phyloP scores from a whole-genome alignment of 1,139 yeast species.

The Kodamaea plutei region DNA sequence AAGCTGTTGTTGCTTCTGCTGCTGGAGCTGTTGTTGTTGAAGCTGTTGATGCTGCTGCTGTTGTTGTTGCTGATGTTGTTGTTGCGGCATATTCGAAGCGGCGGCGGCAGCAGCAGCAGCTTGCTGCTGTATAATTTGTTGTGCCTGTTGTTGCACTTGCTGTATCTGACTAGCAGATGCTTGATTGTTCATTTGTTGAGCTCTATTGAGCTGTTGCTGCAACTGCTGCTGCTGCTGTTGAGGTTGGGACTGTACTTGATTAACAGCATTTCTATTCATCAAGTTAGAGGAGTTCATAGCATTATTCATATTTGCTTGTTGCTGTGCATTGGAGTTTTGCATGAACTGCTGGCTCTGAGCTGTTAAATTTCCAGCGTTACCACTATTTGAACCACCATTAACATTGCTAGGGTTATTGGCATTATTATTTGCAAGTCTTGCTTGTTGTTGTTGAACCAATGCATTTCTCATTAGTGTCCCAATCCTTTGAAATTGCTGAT shows the following conservation, averaged over 20 bases:
- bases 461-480: slow-evolving; percentile 39
- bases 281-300: slow-evolving; percentile 2
- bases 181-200: slow-evolving; percentile 13
- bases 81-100: slow-evolving; percentile 8
- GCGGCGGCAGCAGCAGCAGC: slow-evolving; percentile 4
- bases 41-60: slow-evolving; percentile 7
- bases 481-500: slow-evolving; percentile 35
- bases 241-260: slow-evolving; percentile 8
- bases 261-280: slow-evolving; percentile 2
- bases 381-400: slow-evolving; percentile 2
- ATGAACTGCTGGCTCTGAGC: slow-evolving; percentile 7
- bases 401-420: slow-evolving; percentile 5
- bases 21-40: slow-evolving; percentile 3
- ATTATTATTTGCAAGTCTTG: slow-evolving; percentile 5
- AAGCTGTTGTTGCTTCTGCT: slow-evolving; percentile 7
- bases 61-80: slow-evolving; percentile 10
- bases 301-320: slow-evolving; percentile 8
- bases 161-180: slow-evolving; percentile 12
- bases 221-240: slow-evolving; percentile 15
- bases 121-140: slow-evolving; percentile 15
- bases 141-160: slow-evolving; percentile 17
- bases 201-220: slow-evolving; percentile 16
- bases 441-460: slow-evolving; percentile 28
- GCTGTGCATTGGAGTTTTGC: slow-evolving; percentile 5
- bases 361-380: slow-evolving; percentile 3